phyloP scores from a whole-genome alignment of 257 asterid species.

The Nicotiana tomentosiformis region DNA sequence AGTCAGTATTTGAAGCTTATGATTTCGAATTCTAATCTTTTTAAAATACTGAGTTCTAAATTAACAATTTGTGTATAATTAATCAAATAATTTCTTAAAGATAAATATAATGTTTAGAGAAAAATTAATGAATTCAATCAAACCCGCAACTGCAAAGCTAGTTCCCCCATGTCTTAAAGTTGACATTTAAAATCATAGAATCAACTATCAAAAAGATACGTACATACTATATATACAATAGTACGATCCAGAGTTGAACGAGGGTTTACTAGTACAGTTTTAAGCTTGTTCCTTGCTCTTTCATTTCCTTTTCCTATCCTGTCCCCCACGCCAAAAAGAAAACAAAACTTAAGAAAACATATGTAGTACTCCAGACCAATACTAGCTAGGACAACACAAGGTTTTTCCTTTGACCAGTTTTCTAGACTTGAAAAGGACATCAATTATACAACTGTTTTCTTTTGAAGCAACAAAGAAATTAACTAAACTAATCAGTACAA shows the following conservation, averaged over 20 bases:
- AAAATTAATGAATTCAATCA: too few species aligned
- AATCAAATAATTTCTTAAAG: too few species aligned
- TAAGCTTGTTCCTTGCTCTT: not conserved
- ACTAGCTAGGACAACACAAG: not conserved
- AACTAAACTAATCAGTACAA: too few species aligned
- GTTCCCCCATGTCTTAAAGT: too few species aligned
- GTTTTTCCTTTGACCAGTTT: not conserved
- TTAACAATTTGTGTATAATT: too few species aligned
- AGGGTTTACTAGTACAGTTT: not conserved
- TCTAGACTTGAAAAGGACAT: not conserved
- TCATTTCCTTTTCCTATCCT: not conserved
- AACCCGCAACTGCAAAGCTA: too few species aligned
- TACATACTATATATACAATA: too few species aligned
- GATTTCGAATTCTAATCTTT: accelerated
- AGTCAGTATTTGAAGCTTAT: too few species aligned
- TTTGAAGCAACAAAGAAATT: not conserved
- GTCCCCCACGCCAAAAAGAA: not conserved
- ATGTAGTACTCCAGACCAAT: not conserved
- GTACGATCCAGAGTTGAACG: not conserved
- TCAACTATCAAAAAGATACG: too few species aligned
- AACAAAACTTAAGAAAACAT: not conserved
- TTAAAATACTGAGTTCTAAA: too few species aligned
- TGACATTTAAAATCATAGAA: too few species aligned
- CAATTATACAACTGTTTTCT: not conserved
- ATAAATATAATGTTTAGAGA: too few species aligned